Evolutionary conservation across 2,329 filamentous ascomycete species (phyloP), one percentile per base, ranked within the genome.

Genomic region (Arachnomyces sp.): DNA sequence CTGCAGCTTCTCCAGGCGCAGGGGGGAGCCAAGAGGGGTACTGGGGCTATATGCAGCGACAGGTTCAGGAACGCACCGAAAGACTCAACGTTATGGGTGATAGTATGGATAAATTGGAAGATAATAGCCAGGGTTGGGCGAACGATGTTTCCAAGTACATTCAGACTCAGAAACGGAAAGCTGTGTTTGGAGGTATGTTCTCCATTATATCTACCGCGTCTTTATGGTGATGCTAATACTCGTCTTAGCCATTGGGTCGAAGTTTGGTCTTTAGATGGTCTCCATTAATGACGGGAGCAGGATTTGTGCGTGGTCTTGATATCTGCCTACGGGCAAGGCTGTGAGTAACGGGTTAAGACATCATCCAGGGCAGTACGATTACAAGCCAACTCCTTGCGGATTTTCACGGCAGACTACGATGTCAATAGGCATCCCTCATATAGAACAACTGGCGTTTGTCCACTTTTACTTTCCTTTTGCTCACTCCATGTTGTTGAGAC

Each of bases 11-110:
- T 50, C 2, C 44, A 47, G 45, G 47, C 16, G 44, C 35, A 25
- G 14, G 13, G 15, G 16, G 14, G 30, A 44, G 38, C 43, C 80
- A 93, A 29, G 75, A 81, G 49, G 73, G 76, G 7, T 81, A 81
- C 55, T 78, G 74, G 53, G 80, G 87, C 32, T 96, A 93, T 57
- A 79, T 96, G 63, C 81, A 84, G 7, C 74, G 89, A 28, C 86
- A 94, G 60, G 64, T 98, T 34, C 88, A 93, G 52, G 89, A 96
- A 64, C 70, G 92, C 37, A 94, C 92, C 0, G 87, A 96, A 65
- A 87, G 82, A 55, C 68, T 98, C 43, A 83, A 81, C 33, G 68
- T 93, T 4, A 81, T 90, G 63, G 83, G 82, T 2, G 90, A 96
- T 54, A 81, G 72, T 35, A 88, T 96, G 79, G 83, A 94, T 47